Conservation (phyloP, 164 flowering plant species). For the Dillenia suffruticosa region DNA sequence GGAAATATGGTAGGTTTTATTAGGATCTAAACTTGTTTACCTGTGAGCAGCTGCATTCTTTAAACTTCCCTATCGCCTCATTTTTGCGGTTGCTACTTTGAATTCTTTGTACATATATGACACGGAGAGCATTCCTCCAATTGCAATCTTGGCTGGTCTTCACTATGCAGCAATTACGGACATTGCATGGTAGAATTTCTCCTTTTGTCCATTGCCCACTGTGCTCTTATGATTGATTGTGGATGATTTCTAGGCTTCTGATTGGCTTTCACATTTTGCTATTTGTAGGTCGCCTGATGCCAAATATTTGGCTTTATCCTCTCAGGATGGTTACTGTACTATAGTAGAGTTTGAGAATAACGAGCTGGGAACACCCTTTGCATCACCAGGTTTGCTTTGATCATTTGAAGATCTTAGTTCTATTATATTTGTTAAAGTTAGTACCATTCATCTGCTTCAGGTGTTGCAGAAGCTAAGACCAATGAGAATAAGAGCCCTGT, state of each 20-base stretch:
- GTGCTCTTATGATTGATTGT: background rate
- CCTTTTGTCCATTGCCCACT: background rate
- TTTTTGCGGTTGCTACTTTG: constrained; percentile 91
- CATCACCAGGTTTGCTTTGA: constrained; percentile 41
- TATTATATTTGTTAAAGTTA: background rate
- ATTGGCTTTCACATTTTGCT: constrained; percentile 3
- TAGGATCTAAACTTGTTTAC: constrained; percentile 3
- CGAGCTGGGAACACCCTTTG: constrained; percentile 71
- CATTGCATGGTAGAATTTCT: constrained; percentile 66
- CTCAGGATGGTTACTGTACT: constrained; percentile 94
- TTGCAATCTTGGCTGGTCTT: constrained; percentile 87
- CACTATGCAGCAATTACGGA: constrained; percentile 98
- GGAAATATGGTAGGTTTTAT: no score
- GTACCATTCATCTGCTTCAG: constrained; percentile 13
- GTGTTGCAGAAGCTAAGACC: constrained; percentile 11
- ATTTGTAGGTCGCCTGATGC: constrained; percentile 72
- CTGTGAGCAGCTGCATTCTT: constrained; percentile 54
- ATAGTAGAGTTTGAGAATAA: constrained; percentile 72
- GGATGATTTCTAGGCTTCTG: constrained; percentile 4
- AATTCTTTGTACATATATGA: constrained; percentile 90
- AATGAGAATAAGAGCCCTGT: constrained; percentile 21
- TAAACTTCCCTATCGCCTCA: constrained; percentile 82
- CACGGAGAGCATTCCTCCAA: constrained; percentile 78
- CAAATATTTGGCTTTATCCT: constrained; percentile 68
- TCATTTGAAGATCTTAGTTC: background rate